Percentiles rank a stretch among this genome's conserved stretches.
These are phyloP conservation scores for Aspergillus clavatus DNA, from an alignment of 2,329 filamentous ascomycete genomes.

Conservation along the genomic window DNA sequence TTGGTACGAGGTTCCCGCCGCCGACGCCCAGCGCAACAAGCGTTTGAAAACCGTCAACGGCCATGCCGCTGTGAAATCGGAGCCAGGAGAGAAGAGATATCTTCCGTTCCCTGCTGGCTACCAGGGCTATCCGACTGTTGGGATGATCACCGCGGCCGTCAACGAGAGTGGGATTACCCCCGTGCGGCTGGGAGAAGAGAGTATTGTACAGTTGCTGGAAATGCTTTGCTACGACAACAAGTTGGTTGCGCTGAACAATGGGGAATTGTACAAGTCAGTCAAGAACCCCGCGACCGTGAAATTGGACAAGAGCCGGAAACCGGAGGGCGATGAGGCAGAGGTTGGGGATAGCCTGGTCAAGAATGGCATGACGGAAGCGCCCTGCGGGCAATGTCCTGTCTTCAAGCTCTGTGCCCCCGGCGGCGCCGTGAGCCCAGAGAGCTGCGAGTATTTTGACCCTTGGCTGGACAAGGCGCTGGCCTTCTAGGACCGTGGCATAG, in stretches of 20 bases:
- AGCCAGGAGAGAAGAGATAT: constrained; percentile 29
- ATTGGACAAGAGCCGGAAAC: constrained; percentile 30
- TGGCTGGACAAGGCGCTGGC: constrained; percentile 59
- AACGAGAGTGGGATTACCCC: constrained; percentile 65
- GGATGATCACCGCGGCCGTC: constrained; percentile 71
- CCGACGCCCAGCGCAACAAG: constrained; percentile 39
- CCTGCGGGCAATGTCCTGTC: constrained; percentile 87
- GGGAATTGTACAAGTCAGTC: constrained; percentile 47
- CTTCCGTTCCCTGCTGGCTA: constrained; percentile 61
- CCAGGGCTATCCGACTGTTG: constrained; percentile 72
- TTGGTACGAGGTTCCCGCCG: constrained; percentile 54
- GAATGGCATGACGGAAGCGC: constrained; percentile 81
- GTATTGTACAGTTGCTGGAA: constrained; percentile 80
- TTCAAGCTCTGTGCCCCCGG: constrained; percentile 89
- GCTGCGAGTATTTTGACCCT: constrained; percentile 83
- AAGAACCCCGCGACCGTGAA: constrained; percentile 38
- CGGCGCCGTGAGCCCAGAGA: constrained; percentile 81
- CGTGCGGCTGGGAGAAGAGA: constrained; percentile 63
- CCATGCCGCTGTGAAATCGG: constrained; percentile 28
- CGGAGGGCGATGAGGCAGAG: constrained; percentile 23
- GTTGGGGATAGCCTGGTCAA: constrained; percentile 44
- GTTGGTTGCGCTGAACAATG: constrained; percentile 58
- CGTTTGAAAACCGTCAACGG: constrained; percentile 35
- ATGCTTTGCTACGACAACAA: constrained; percentile 85
- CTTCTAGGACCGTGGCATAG: constrained; percentile 23